Evolutionary conservation across 768 basidiomycete species (phyloP).

Genomic region (Leccinum arenicola): DNA sequence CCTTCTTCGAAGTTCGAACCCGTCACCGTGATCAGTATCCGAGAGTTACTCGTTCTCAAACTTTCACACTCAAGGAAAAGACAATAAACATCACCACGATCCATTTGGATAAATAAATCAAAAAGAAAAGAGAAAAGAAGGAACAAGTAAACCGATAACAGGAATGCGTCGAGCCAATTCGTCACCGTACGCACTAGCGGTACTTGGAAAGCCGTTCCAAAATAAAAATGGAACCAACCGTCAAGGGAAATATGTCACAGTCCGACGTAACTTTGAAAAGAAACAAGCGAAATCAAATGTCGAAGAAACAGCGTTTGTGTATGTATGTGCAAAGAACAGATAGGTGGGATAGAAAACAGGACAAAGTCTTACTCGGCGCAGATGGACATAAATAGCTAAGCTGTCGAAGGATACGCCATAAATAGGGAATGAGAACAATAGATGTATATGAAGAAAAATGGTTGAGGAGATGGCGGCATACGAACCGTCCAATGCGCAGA

Average conservation of each 20-base stretch:
- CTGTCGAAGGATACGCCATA: conserved; percentile 31
- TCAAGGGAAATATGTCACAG: conserved; percentile 8
- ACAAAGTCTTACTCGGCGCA: conserved; percentile 20
- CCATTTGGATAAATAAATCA: conserved; percentile 18
- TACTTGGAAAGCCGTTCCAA: conserved; percentile 20
- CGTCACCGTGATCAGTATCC: neutral
- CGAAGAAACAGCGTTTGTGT: no score
- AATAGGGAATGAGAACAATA: conserved; percentile 20
- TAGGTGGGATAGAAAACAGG: neutral
- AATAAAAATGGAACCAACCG: neutral
- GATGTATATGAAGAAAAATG: conserved; percentile 14
- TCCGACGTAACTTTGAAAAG: conserved; percentile 17
- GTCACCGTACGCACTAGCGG: conserved; percentile 22
- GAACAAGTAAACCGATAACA: conserved; percentile 10
- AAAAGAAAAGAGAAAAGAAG: neutral
- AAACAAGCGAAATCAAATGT: conserved; percentile 2
- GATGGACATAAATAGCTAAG: conserved; percentile 30
- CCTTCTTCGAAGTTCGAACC: neutral
- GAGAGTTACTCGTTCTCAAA: neutral
- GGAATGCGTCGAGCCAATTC: conserved; percentile 18
- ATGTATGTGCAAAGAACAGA: neutral
- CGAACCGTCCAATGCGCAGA: conserved; percentile 30
- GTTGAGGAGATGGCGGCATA: conserved; percentile 19
- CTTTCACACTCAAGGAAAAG: neutral
- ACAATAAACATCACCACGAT: conserved; percentile 5